phyloP scores from a whole-genome alignment of 129 eudicot genomes.

The Artemisia argyi region DNA sequence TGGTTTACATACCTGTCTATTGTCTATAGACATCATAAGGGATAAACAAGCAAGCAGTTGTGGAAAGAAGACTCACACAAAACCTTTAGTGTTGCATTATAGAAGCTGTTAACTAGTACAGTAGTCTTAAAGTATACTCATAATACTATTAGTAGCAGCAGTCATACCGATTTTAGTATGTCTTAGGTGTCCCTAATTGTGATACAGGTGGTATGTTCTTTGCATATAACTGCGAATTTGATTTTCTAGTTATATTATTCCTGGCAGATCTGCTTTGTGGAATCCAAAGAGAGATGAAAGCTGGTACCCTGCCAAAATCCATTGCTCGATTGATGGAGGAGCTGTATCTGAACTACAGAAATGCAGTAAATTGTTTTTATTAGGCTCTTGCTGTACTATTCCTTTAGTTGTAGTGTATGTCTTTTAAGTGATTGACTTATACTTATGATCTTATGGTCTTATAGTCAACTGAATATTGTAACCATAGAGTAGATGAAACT shows the following conservation, averaged over 20 bases:
- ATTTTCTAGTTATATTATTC: conserved; percentile 4
- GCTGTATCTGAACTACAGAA: conserved; percentile 76
- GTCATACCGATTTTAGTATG: no score
- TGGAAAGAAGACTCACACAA: no score
- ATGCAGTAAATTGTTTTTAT: conserved; percentile 61
- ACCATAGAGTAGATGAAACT: no score
- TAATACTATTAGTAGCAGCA: no score
- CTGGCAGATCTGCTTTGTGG: conserved; percentile 68
- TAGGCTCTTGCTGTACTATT: conserved; percentile 21
- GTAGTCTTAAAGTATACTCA: no score
- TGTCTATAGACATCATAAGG: no score
- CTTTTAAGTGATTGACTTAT: background rate
- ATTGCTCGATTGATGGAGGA: conserved; percentile 81
- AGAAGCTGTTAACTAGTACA: no score
- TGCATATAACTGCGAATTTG: background rate
- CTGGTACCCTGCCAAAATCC: conserved; percentile 63
- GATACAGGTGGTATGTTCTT: conserved; percentile 4
- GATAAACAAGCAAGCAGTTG: no score
- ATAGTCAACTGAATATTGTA: no score
- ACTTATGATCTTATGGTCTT: background rate
- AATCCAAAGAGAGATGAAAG: conserved; percentile 72
- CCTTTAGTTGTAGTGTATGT: conserved; percentile 22
- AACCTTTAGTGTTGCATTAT: no score
- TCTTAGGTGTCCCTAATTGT: background rate
- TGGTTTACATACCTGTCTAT: no score